Percentiles rank a stretch among this genome's conserved stretches.
These are phyloP conservation scores for Macaranga tanarius DNA, from an alignment of 441 rosid species.

Conservation along the genomic window DNA sequence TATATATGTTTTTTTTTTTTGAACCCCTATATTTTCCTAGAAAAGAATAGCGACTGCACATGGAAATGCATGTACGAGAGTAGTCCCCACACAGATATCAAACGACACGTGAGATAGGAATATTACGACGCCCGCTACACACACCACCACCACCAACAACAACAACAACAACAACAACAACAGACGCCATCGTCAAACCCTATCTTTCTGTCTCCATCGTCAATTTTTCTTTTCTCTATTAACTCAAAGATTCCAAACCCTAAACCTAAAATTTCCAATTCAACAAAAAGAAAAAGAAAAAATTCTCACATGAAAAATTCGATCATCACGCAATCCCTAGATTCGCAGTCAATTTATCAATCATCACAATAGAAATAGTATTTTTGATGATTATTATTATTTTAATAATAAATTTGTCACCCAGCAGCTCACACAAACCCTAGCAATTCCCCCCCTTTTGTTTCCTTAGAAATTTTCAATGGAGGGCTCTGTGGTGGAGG, in stretches of 20 bases:
- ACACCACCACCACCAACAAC: neutral
- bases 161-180: no score
- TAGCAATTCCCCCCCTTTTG: slow-evolving; percentile 1
- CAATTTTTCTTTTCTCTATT: neutral
- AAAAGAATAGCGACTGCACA: neutral
- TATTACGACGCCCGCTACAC: no score
- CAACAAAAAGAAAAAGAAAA: neutral
- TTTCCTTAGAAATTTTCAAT: slow-evolving; percentile 15
- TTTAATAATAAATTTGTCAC: neutral
- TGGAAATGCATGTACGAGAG: neutral
- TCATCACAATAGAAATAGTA: neutral
- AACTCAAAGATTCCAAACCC: slow-evolving; percentile 32
- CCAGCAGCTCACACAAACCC: slow-evolving; percentile 15
- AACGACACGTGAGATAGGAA: no score
- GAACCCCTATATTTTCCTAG: no score
- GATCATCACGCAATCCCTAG: neutral
- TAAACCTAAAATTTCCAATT: slow-evolving; percentile 26
- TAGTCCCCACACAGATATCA: neutral
- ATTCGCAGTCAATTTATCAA: neutral
- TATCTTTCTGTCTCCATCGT: slow-evolving; percentile 17
- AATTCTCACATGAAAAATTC: slow-evolving; percentile 24
- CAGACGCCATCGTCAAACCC: slow-evolving; percentile 29
- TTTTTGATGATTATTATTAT: slow-evolving; percentile 27
- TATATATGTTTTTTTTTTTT: no score
- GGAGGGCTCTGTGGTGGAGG: slow-evolving; percentile 77